Conservation (phyloP, 371 early-diverging fungal genomes). For the Mortierella sp. region DNA sequence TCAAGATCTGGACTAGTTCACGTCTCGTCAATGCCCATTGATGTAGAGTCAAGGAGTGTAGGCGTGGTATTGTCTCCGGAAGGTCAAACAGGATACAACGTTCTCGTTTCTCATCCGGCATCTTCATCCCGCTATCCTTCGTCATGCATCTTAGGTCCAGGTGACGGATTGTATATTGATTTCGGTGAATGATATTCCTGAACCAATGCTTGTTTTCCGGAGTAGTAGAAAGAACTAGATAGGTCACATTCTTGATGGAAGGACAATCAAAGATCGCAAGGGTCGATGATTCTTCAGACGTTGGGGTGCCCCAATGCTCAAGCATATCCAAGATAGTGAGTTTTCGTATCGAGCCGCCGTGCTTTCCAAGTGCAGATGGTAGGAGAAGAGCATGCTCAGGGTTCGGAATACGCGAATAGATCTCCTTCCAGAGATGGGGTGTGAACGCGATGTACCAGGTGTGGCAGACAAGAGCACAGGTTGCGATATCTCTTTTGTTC, state of each 20-base stretch:
- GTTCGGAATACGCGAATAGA: constrained; percentile 4
- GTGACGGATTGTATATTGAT: constrained; percentile 15
- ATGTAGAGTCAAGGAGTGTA: constrained; percentile 24
- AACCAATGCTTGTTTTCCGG: constrained; percentile 1
- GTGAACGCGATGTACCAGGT: constrained; percentile 20
- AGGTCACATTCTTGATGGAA: constrained; percentile 7
- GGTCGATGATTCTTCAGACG: not conserved
- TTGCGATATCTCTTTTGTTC: constrained; percentile 15
- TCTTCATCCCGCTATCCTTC: not conserved
- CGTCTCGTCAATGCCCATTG: constrained; percentile 18
- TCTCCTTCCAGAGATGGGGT: constrained; percentile 20
- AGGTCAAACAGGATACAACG: constrained; percentile 13
- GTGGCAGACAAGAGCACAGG: constrained; percentile 25
- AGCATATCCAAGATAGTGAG: constrained; percentile 11
- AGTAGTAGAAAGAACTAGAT: not conserved
- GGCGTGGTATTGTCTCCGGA: not conserved
- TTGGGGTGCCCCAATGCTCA: too few relatives aligned
- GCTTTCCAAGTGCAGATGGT: constrained; percentile 1
- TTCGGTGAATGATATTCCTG: constrained; percentile 17
- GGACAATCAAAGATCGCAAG: constrained; percentile 17
- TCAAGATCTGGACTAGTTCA: constrained; percentile 17
- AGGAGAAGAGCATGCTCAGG: not conserved
- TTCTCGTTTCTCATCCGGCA: constrained; percentile 5
- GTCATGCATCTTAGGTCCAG: constrained; percentile 9
- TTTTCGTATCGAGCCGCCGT: constrained; percentile 17